Evolutionary conservation across 768 basidiomycete genomes (phyloP).

Genomic region (Austroboletus eburneus): DNA sequence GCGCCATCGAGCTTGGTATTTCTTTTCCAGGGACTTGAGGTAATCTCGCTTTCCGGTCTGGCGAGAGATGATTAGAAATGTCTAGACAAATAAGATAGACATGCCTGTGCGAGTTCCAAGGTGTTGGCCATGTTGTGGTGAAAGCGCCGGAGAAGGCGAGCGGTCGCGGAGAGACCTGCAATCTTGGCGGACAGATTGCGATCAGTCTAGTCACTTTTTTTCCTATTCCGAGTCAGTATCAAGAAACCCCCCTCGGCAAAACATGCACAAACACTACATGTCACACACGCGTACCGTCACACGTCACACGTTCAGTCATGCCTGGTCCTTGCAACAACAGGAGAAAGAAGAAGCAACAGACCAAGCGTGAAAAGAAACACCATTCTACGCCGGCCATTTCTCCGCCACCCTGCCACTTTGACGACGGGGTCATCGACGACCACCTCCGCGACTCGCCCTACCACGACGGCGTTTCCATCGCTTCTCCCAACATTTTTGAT

Average conservation of each 20-base stretch:
- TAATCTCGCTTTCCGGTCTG: conserved; percentile 95
- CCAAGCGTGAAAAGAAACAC: conserved; percentile 32
- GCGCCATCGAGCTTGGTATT: conserved; percentile 82
- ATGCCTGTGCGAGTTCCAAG: conserved; percentile 64
- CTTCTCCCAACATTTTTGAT: conserved; percentile 65
- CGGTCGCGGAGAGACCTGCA: conserved; percentile 15
- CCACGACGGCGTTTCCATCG: conserved; percentile 23
- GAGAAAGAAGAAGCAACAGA: conserved; percentile 38
- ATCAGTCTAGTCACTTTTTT: conserved; percentile 28
- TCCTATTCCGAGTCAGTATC: conserved; percentile 20
- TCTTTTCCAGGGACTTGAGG: conserved; percentile 75
- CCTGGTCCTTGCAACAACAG: conserved; percentile 58
- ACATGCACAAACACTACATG: conserved; percentile 15
- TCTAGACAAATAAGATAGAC: too few species aligned
- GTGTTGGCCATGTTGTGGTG: conserved; percentile 52
- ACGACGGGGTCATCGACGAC: conserved; percentile 10
- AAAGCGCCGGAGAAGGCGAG: conserved; percentile 31
- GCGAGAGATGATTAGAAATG: too few species aligned
- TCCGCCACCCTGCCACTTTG: not conserved
- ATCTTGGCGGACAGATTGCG: conserved; percentile 24
- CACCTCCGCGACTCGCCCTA: conserved; percentile 2
- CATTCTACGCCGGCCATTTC: not conserved
- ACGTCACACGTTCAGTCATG: conserved; percentile 39
- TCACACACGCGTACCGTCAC: conserved; percentile 33
- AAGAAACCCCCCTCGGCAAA: conserved; percentile 13